Conservation (phyloP, 768 basidiomycete species). For the Coprinellus micaceus region DNA sequence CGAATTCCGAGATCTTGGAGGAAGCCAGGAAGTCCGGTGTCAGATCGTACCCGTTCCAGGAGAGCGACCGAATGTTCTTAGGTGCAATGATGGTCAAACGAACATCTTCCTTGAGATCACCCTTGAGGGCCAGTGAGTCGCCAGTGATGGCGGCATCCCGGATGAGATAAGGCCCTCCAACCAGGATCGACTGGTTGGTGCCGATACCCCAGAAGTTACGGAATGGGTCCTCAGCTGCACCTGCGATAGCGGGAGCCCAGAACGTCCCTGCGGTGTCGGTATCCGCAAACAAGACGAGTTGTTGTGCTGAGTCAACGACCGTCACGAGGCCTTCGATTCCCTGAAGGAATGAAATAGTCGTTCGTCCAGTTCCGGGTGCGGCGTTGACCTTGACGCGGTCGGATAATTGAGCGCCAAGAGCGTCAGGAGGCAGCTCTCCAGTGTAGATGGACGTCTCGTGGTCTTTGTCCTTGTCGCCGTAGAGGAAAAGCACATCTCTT, state of each 20-base stretch:
- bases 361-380: slow-evolving; percentile 21
- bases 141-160: slow-evolving; percentile 50
- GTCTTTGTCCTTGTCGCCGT: slow-evolving; percentile 51
- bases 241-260: slow-evolving; percentile 68
- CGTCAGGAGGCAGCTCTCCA: background rate
- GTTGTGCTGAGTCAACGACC: slow-evolving; percentile 61
- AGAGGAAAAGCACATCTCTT: slow-evolving; percentile 61
- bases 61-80: slow-evolving; percentile 44
- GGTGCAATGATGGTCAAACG: slow-evolving; percentile 65
- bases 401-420: slow-evolving; percentile 13
- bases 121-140: slow-evolving; percentile 53
- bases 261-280: slow-evolving; percentile 63
- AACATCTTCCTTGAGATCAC: slow-evolving; percentile 63
- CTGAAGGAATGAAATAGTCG: slow-evolving; percentile 50
- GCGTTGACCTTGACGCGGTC: slow-evolving; percentile 28
- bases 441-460: slow-evolving; percentile 49
- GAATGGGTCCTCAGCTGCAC: slow-evolving; percentile 36
- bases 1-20: slow-evolving; percentile 31
- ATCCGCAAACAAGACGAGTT: slow-evolving; percentile 69
- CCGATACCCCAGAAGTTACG: slow-evolving; percentile 71
- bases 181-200: slow-evolving; percentile 62
- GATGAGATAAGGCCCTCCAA: slow-evolving; percentile 64
- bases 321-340: slow-evolving; percentile 59
- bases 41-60: slow-evolving; percentile 68
- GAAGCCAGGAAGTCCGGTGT: slow-evolving; percentile 30